These are phyloP conservation scores for Viola odorata DNA, from an alignment of 345 rosid genomes.

Conservation along the genomic window DNA sequence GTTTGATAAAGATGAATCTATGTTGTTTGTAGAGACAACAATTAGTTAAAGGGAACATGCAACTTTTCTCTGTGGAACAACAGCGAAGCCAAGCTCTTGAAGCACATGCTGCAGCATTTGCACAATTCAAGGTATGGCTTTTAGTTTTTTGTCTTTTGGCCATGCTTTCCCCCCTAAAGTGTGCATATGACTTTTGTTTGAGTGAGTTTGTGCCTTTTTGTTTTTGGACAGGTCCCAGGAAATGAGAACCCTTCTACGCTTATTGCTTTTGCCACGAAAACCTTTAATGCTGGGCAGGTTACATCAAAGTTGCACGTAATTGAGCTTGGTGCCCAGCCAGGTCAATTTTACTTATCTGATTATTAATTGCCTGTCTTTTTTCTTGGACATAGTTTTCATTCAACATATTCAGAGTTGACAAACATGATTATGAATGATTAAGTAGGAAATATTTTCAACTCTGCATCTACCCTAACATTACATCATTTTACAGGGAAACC, in stretches of 20 bases:
- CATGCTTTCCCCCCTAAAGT: neutral
- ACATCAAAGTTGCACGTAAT: constrained; percentile 89
- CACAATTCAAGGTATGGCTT: constrained; percentile 60
- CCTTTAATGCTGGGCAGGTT: constrained; percentile 85
- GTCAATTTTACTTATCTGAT: constrained; percentile 25
- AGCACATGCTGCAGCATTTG: constrained; percentile 99
- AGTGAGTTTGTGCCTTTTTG: neutral
- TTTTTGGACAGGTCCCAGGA: constrained; percentile 62
- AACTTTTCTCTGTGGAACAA: constrained; percentile 89
- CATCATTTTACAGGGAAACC: constrained; percentile 59
- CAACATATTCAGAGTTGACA: neutral
- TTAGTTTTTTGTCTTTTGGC: neutral
- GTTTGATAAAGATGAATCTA: too few species aligned
- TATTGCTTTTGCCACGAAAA: constrained; percentile 86
- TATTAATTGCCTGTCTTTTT: neutral
- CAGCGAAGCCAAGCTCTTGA: constrained; percentile 99
- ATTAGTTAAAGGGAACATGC: constrained; percentile 93
- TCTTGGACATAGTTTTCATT: neutral
- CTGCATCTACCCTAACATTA: neutral
- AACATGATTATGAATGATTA: neutral
- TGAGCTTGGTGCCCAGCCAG: constrained; percentile 98
- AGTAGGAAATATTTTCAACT: neutral
- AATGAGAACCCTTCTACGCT: constrained; percentile 90
- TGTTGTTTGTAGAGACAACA: constrained; percentile 54
- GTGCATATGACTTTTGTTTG: neutral